Evolutionary conservation across 2,329 filamentous ascomycete genomes (phyloP).

Genomic region (Aspergillus sp.): DNA sequence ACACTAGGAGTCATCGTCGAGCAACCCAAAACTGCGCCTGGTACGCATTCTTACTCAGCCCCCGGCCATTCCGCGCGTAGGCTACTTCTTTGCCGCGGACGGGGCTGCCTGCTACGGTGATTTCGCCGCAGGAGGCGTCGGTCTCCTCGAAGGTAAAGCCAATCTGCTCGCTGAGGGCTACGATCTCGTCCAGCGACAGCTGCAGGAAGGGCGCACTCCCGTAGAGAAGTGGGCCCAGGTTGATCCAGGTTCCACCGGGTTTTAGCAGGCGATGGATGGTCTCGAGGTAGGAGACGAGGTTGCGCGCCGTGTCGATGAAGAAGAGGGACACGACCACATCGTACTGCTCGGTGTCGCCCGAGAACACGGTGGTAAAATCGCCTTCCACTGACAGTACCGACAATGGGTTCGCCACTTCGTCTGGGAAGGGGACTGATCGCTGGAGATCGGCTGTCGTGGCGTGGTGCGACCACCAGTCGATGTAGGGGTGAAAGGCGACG

Average conservation of each 20-base stretch:
- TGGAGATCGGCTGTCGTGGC: slow-evolving; percentile 47
- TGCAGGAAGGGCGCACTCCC: slow-evolving; percentile 56
- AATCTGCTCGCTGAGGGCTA: slow-evolving; percentile 47
- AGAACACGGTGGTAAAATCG: slow-evolving; percentile 51
- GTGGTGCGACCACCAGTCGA: slow-evolving; percentile 59
- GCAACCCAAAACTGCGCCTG: slow-evolving; percentile 55
- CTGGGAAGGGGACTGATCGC: slow-evolving; percentile 48
- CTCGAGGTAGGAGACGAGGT: slow-evolving; percentile 55
- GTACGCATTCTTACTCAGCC: slow-evolving; percentile 54
- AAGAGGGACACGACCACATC: slow-evolving; percentile 57
- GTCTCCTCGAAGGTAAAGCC: slow-evolving; percentile 53
- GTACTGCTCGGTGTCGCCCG: slow-evolving; percentile 28
- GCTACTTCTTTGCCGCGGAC: slow-evolving; percentile 49
- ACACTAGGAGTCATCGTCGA: neutral
- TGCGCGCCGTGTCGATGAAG: slow-evolving; percentile 61
- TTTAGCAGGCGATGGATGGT: slow-evolving; percentile 50
- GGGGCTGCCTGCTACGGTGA: slow-evolving; percentile 41
- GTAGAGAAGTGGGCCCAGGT: slow-evolving; percentile 56
- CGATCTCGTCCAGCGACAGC: slow-evolving; percentile 53
- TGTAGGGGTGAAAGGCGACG: slow-evolving; percentile 48
- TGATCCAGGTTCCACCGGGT: slow-evolving; percentile 54
- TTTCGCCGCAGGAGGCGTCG: slow-evolving; percentile 38
- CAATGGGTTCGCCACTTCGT: slow-evolving; percentile 32
- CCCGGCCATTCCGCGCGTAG: slow-evolving; percentile 53
- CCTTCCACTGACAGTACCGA: slow-evolving; percentile 49